A percentile compares a stretch with the other conserved stretches of the same genome.
phyloP scores from a whole-genome alignment of 116 monocot species.

The Iris pallida region DNA sequence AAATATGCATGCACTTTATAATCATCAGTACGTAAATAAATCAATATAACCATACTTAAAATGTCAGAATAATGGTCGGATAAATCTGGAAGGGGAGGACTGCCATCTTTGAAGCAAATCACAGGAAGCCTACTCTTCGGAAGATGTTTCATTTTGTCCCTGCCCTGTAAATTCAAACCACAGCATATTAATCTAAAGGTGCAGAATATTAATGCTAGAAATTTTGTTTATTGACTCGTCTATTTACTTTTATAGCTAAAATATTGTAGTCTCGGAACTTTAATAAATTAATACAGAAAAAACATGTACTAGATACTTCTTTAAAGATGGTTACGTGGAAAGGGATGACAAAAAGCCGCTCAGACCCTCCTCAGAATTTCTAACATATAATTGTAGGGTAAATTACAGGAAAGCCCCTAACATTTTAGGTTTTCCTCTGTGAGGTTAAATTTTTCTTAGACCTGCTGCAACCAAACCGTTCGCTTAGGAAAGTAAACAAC shows the following conservation, averaged over 20 bases:
- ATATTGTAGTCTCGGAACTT: background rate
- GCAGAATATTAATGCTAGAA: background rate
- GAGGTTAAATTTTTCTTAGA: too few species aligned
- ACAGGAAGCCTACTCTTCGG: conserved; percentile 45
- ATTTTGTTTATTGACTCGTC: background rate
- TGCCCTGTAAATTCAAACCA: conserved; percentile 33
- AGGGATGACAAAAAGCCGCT: too few species aligned
- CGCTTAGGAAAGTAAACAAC: too few species aligned
- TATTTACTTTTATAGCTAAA: background rate
- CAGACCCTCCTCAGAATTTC: too few species aligned
- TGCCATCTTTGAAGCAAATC: conserved; percentile 66
- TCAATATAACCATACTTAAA: conserved; percentile 13
- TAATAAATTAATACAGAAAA: too few species aligned
- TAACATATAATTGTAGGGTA: too few species aligned
- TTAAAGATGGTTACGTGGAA: too few species aligned
- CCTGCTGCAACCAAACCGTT: too few species aligned
- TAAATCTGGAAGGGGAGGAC: conserved; percentile 82
- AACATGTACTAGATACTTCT: too few species aligned
- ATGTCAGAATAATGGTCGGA: conserved; percentile 49
- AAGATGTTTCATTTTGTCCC: conserved; percentile 29
- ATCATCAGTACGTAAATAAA: too few species aligned
- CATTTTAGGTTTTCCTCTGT: too few species aligned
- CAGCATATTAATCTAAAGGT: background rate
- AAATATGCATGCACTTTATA: conserved; percentile 23
- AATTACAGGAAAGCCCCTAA: too few species aligned